Percentiles rank a stretch among this genome's conserved stretches.
Evolutionary conservation across 2,329 filamentous ascomycete genomes (phyloP).

Genomic region (Meredithiella fracta): DNA sequence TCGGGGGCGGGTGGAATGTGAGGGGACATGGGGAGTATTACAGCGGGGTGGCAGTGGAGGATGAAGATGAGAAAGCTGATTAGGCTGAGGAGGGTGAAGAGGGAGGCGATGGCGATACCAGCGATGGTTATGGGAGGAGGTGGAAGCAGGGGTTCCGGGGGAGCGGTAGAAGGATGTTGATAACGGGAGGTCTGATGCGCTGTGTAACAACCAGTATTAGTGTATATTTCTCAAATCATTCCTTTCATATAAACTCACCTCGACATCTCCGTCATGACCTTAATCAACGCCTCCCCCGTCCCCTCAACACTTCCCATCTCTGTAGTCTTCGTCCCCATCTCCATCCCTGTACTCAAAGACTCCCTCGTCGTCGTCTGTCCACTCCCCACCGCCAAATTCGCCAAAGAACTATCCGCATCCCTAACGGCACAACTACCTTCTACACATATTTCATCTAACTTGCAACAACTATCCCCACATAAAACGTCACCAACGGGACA

Average conservation of each 20-base stretch:
- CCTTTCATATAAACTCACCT: not conserved
- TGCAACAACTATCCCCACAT: conserved; percentile 14
- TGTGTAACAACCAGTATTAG: too few species aligned
- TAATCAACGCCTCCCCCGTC: not conserved
- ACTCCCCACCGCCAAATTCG: not conserved
- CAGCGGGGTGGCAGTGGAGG: not conserved
- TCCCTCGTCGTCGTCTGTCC: not conserved
- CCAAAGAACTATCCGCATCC: not conserved
- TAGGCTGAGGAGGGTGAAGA: not conserved
- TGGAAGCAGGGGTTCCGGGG: too few species aligned
- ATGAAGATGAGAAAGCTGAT: not conserved
- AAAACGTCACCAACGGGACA: conserved; percentile 12
- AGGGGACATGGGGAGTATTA: not conserved
- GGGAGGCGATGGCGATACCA: not conserved
- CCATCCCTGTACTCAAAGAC: not conserved
- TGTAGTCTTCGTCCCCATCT: not conserved
- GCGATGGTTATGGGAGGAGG: not conserved
- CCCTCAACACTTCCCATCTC: not conserved
- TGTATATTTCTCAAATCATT: too few species aligned
- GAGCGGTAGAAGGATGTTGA: not conserved
- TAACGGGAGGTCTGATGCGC: not conserved
- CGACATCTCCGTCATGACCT: not conserved
- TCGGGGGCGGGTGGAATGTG: not conserved
- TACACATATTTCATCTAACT: conserved; percentile 10
- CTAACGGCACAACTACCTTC: conserved; percentile 9